Evolutionary conservation across 306 rosid genomes (phyloP).

Genomic region (Hippophae tibetana): DNA sequence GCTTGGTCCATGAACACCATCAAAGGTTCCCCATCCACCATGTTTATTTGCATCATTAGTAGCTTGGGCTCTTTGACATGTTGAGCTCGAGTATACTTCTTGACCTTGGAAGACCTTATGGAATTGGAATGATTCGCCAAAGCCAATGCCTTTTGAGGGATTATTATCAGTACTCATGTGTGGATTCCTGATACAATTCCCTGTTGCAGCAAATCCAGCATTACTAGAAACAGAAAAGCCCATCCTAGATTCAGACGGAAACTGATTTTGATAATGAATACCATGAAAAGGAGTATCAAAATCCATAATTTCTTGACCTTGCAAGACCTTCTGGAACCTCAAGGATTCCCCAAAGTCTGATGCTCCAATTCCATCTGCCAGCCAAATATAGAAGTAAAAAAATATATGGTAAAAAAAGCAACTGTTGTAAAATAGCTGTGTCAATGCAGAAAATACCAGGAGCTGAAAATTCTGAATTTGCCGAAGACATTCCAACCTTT

Average conservation of each 20-base stretch:
- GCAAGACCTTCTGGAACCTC: conserved; percentile 99
- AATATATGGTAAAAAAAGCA: conserved; percentile 1
- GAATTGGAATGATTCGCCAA: conserved; percentile 74
- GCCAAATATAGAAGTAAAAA: conserved; percentile 10
- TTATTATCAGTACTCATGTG: conserved; percentile 37
- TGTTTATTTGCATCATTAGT: conserved; percentile 33
- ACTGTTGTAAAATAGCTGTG: not conserved
- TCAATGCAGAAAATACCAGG: conserved; percentile 43
- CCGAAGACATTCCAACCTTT: conserved; percentile 51
- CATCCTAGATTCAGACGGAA: conserved; percentile 54
- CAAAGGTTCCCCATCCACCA: conserved; percentile 48
- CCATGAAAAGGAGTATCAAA: conserved; percentile 52
- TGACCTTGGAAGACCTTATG: conserved; percentile 99
- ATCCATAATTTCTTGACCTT: conserved; percentile 99
- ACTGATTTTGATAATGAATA: conserved; percentile 35
- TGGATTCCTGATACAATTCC: conserved; percentile 46
- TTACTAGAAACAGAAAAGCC: conserved; percentile 48
- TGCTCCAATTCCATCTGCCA: conserved; percentile 71
- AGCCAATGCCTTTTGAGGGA: conserved; percentile 55
- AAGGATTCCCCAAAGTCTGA: conserved; percentile 91
- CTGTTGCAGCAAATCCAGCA: conserved; percentile 43
- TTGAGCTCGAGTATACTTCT: conserved; percentile 80
- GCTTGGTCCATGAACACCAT: conserved; percentile 43
- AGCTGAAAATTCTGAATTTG: conserved; percentile 57
- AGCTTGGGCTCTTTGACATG: conserved; percentile 46